A percentile compares a stretch with the other conserved stretches of the same genome.
Conservation (phyloP, 2,329 filamentous ascomycete genomes). For the Cercospora sesami region DNA sequence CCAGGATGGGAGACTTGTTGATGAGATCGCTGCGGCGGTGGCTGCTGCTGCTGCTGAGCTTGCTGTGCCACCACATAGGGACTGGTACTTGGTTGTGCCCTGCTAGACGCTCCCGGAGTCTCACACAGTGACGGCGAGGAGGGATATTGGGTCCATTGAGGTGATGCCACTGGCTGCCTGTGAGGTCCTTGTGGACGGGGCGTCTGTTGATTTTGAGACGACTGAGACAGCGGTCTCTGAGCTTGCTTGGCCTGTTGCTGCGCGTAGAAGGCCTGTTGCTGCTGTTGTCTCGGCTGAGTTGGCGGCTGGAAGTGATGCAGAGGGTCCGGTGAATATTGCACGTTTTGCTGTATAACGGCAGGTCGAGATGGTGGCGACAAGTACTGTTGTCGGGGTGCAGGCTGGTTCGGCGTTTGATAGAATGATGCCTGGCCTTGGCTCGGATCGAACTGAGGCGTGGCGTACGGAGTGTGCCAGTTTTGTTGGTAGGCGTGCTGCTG, state of each 20-base stretch:
- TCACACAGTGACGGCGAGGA: constrained; percentile 4
- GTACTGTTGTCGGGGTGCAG: constrained; percentile 16
- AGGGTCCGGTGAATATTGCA: constrained; percentile 26
- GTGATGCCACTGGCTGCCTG: constrained; percentile 1
- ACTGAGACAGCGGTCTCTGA: not conserved
- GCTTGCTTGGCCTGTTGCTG: constrained; percentile 19
- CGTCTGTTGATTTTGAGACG: constrained; percentile 9
- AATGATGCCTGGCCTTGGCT: constrained; percentile 21
- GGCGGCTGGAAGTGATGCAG: constrained; percentile 23
- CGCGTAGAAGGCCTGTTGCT: constrained; percentile 14
- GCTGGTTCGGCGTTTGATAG: constrained; percentile 22
- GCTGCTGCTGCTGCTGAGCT: constrained; percentile 12
- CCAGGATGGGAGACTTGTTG: not conserved
- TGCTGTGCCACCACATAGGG: constrained; percentile 12
- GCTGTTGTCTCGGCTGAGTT: constrained; percentile 15
- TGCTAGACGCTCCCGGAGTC: not conserved
- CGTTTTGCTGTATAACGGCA: constrained; percentile 12
- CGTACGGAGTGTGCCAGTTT: constrained; percentile 15
- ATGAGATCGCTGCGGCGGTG: constrained; percentile 9
- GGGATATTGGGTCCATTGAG: constrained; percentile 13
- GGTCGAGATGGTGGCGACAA: constrained; percentile 21
- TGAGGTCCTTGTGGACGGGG: constrained; percentile 10
- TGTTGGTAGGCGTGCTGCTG: constrained; percentile 11
- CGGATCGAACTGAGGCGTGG: constrained; percentile 24
- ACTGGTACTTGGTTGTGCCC: not conserved